Conservation (phyloP, 495 filamentous ascomycete species). For the Daldinia loculata region DNA sequence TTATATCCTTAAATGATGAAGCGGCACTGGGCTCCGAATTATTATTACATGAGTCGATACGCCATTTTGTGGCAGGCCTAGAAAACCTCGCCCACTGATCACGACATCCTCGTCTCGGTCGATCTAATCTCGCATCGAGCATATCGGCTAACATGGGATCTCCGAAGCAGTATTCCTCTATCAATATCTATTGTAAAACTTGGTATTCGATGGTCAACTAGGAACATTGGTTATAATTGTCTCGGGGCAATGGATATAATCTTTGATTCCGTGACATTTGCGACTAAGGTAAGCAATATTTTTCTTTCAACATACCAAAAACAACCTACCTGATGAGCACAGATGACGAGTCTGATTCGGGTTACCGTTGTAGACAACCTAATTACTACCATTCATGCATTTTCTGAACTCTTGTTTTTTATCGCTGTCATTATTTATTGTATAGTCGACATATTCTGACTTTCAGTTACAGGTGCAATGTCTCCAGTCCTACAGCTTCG, state of each 20-base stretch:
- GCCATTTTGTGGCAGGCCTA: slow-evolving; percentile 99
- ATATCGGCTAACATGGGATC: slow-evolving; percentile 13
- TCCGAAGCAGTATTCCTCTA: slow-evolving; percentile 1
- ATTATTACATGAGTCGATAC: slow-evolving; percentile 77
- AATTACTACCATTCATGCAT: slow-evolving; percentile 85
- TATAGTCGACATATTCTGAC: slow-evolving; percentile 13
- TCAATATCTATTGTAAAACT: not conserved
- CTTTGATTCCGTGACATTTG: not conserved
- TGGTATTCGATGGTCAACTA: not conserved
- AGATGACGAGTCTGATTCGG: slow-evolving; percentile 93
- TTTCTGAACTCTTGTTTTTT: slow-evolving; percentile 55
- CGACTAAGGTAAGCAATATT: slow-evolving; percentile 24
- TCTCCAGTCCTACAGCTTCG: not conserved
- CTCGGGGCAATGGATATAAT: not conserved
- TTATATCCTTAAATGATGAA: slow-evolving; percentile 77
- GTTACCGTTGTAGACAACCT: slow-evolving; percentile 79
- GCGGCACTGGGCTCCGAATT: slow-evolving; percentile 99
- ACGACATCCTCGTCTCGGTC: slow-evolving; percentile 24
- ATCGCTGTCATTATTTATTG: not conserved
- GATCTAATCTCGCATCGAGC: not conserved
- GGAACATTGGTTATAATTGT: not conserved
- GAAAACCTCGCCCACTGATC: slow-evolving; percentile 99
- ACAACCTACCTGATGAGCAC: slow-evolving; percentile 67
- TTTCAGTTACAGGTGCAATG: slow-evolving; percentile 3
- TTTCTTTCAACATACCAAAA: slow-evolving; percentile 13